phyloP scores from a whole-genome alignment of 139 green algal species.

The Limnomonas spitsbergensis region DNA sequence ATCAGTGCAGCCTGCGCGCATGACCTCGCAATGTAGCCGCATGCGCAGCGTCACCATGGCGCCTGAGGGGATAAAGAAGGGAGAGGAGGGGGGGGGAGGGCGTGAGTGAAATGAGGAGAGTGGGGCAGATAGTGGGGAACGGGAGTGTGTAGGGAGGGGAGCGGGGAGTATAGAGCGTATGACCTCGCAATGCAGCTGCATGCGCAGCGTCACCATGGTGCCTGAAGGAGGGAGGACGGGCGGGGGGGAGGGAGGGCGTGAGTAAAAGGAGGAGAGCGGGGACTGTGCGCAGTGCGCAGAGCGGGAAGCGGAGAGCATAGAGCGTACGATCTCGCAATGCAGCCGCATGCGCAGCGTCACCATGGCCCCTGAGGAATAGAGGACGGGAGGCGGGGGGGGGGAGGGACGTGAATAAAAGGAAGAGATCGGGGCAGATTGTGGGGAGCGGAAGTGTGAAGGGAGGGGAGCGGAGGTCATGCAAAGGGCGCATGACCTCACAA shows the following conservation, averaged over 20 bases:
- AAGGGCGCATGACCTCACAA: constrained; percentile 71
- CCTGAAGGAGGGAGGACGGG: too few species aligned
- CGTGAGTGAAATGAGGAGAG: neutral
- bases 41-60: constrained; percentile 96
- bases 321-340: constrained; percentile 70
- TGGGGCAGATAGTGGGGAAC: too few species aligned
- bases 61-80: too few species aligned
- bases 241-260: neutral
- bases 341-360: constrained; percentile 96
- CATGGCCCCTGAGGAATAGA: constrained; percentile 87
- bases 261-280: neutral
- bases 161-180: constrained; percentile 34
- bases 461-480: constrained; percentile 29
- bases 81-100: too few species aligned
- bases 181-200: constrained; percentile 88
- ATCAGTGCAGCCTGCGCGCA: constrained; percentile 37
- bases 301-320: constrained; percentile 26
- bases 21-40: constrained; percentile 83
- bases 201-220: constrained; percentile 93
- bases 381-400: too few species aligned
- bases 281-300: constrained; percentile 20
- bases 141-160: constrained; percentile 35
- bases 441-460: constrained; percentile 26
- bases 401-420: neutral
- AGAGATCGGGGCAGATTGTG: neutral